These are phyloP conservation scores for Coemansia sp. DNA, from an alignment of 192 early-diverging fungal genomes.

Conservation along the genomic window DNA sequence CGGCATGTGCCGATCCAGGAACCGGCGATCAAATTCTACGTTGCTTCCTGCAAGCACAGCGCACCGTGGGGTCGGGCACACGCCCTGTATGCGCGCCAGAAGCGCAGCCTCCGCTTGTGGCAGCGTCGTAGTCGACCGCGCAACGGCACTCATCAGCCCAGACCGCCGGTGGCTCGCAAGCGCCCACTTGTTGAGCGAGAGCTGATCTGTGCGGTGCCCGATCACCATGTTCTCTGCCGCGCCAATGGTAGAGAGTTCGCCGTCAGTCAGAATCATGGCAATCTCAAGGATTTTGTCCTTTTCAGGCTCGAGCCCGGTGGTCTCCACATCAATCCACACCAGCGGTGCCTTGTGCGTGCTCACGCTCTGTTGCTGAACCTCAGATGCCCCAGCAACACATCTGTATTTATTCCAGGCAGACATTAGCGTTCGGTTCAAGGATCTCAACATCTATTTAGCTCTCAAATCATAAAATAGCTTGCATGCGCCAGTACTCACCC, in stretches of 20 bases:
- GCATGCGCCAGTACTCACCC: no score
- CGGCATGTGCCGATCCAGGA: slow-evolving; percentile 78
- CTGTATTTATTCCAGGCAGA: no score
- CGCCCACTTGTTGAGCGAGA: slow-evolving; percentile 89
- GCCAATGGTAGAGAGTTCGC: slow-evolving; percentile 72
- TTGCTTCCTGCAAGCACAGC: slow-evolving; percentile 87
- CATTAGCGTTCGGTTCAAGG: no score
- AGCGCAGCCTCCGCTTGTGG: slow-evolving; percentile 65
- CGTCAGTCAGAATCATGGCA: slow-evolving; percentile 80
- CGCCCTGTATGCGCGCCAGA: slow-evolving; percentile 64
- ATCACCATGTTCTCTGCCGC: slow-evolving; percentile 63
- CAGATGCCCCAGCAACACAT: neutral
- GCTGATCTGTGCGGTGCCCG: slow-evolving; percentile 60
- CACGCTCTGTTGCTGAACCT: neutral
- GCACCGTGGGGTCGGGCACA: slow-evolving; percentile 59
- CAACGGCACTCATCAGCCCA: slow-evolving; percentile 71
- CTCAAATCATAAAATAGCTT: no score
- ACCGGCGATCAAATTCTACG: slow-evolving; percentile 81
- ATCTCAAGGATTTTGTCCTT: slow-evolving; percentile 84
- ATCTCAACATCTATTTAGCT: no score
- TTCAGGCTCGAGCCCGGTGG: slow-evolving; percentile 26
- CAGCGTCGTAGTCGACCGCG: slow-evolving; percentile 61
- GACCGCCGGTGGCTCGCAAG: slow-evolving; percentile 70
- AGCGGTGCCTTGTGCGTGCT: slow-evolving; percentile 7
- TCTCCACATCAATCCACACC: slow-evolving; percentile 28